Percentiles rank a stretch among this genome's conserved stretches.
Evolutionary conservation across 1,284 basidiomycete species (phyloP).

Genomic region (Leccinum subrobustum): DNA sequence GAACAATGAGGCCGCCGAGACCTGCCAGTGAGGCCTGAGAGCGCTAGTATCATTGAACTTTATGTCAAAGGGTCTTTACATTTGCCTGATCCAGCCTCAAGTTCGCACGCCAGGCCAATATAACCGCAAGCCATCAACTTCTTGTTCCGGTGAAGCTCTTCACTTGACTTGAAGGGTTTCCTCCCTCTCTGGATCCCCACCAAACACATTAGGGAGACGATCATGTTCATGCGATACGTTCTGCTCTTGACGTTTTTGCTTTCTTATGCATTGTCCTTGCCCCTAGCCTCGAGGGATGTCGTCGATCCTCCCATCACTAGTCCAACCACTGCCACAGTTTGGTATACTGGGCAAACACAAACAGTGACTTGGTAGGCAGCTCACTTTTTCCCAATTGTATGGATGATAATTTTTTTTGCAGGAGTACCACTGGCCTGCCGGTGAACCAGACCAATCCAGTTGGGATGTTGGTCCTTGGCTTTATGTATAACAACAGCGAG

Average conservation of each 20-base stretch:
- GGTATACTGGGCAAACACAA: conserved; percentile 50
- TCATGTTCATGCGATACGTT: conserved; percentile 16
- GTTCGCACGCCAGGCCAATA: conserved; percentile 24
- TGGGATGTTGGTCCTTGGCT: conserved; percentile 56
- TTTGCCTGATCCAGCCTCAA: conserved; percentile 8
- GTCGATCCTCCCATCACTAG: conserved; percentile 54
- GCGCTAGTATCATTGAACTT: not conserved
- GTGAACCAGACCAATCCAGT: conserved; percentile 46
- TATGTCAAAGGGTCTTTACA: not conserved
- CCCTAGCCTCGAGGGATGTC: conserved; percentile 49
- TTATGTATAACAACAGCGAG: conserved; percentile 44
- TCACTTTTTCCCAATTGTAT: not conserved
- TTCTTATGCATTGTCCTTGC: conserved; percentile 29
- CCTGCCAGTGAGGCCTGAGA: not conserved
- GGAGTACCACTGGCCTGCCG: conserved; percentile 54
- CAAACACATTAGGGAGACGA: conserved; percentile 13
- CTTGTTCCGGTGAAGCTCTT: conserved; percentile 13
- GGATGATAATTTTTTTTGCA: conserved; percentile 20
- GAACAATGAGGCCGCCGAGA: not conserved
- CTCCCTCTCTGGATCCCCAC: conserved; percentile 13
- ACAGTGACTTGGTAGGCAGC: conserved; percentile 57
- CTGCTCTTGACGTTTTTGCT: conserved; percentile 18
- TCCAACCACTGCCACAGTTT: conserved; percentile 51
- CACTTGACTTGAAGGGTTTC: conserved; percentile 11
- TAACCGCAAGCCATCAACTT: conserved; percentile 11